Evolutionary conservation across 352 stramenopile species (phyloP), one percentile per base, ranked within the genome.

Genomic region (Thalassiosira ordinaria): DNA sequence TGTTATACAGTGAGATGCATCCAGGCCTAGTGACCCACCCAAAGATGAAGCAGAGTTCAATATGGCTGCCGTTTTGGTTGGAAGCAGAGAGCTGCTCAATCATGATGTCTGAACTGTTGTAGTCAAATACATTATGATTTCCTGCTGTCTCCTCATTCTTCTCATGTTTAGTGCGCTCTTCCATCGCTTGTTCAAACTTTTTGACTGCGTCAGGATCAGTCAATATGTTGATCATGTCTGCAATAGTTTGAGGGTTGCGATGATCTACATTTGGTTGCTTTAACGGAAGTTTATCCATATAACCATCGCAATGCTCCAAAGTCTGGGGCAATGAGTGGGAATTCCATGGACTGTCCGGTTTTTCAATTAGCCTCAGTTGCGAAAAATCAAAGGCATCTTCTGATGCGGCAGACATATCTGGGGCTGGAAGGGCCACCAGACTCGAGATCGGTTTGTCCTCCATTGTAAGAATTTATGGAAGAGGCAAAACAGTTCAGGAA

Each of bases 301-400:
- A 78, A 2, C 76, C 76, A 33, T 64, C 69, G 27, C 76, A 84
- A 31, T 63, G 60, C 14, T 80, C 60, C 20, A 84, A 55, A 1
- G 67, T 84, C 35, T 44, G 6, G 18, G 67, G 67, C 14, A 79
- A 27, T 26, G 14, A 35, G 9, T 44, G 20, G 51, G 56, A 61
- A 46, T 66, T 82, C 8, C 44, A 18, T 29, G 29, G 46, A 51
- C 55, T 70, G 18, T 69, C 51, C 1, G 73, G 52, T n/a, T 69
- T 77, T 29, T 81, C 55, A 22, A 18, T n/a, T n/a, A n/a, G n/a
- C n/a, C n/a, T n/a, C n/a, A n/a, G n/a, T n/a, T n/a, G n/a, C n/a
- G n/a, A n/a, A n/a, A n/a, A n/a, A n/a, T n/a, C n/a, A n/a, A n/a
- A n/a, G n/a, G n/a, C n/a, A n/a, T n/a, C n/a, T n/a, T n/a, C n/a